Percentiles rank a stretch among this genome's conserved stretches.
Conservation (phyloP, 345 rosid species). For the Camelina neglecta region DNA sequence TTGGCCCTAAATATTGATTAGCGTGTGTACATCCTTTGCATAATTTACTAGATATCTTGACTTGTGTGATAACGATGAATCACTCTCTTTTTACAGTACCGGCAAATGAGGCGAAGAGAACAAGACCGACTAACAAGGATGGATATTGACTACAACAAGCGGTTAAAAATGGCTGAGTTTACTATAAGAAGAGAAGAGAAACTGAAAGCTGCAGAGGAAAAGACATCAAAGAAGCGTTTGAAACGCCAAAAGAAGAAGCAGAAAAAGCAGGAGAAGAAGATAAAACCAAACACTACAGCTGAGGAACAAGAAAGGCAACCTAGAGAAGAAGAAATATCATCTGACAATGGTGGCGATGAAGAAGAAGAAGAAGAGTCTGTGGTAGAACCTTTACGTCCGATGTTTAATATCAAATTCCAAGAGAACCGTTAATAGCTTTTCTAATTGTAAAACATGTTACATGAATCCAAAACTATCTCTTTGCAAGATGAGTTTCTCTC, state of each 20-base stretch:
- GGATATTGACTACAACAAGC: constrained; percentile 81
- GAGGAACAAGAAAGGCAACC: constrained; percentile 52
- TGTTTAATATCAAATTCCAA: constrained; percentile 34
- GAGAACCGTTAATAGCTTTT: constrained; percentile 31
- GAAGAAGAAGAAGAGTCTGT: constrained; percentile 43
- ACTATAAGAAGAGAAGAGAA: constrained; percentile 83
- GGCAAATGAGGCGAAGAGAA: constrained; percentile 96
- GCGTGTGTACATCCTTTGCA: neutral
- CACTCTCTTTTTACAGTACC: constrained; percentile 59
- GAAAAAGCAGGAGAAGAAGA: constrained; percentile 72
- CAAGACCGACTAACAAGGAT: constrained; percentile 90
- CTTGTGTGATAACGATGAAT: constrained; percentile 7
- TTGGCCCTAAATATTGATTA: neutral
- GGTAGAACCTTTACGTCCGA: constrained; percentile 38
- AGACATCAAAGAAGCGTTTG: constrained; percentile 78
- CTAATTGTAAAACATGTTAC: neutral
- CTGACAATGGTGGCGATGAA: constrained; percentile 55
- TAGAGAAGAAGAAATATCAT: constrained; percentile 58
- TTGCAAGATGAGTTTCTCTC: constrained; percentile 12
- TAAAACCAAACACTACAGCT: constrained; percentile 36
- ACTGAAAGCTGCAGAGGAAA: constrained; percentile 76
- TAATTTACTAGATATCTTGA: neutral
- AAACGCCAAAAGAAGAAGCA: constrained; percentile 91
- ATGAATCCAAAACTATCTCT: constrained; percentile 23
- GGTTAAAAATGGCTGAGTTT: constrained; percentile 76